These are phyloP conservation scores for Pholiota molesta DNA, from an alignment of 768 basidiomycete species.

Conservation along the genomic window DNA sequence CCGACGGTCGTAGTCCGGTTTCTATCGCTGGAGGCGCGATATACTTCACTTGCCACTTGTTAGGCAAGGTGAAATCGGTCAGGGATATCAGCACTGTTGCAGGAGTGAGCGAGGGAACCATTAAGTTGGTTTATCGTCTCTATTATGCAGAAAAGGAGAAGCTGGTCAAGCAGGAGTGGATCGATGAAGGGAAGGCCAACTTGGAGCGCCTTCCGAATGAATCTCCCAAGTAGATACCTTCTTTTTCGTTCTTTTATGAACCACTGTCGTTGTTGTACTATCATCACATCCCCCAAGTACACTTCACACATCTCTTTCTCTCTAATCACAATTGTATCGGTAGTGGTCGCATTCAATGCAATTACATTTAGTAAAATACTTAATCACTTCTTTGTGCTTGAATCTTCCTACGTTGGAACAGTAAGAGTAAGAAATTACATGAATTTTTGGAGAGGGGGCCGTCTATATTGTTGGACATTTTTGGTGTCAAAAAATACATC, in stretches of 20 bases:
- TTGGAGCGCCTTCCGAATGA: conserved; percentile 46
- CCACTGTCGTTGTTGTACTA: conserved; percentile 24
- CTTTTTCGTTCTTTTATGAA: conserved; percentile 18
- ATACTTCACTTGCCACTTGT: conserved; percentile 85
- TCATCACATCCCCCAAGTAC: conserved; percentile 6
- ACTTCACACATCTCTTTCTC: conserved; percentile 6
- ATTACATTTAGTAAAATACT: neutral
- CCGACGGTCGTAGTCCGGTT: conserved; percentile 92
- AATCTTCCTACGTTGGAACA: no score
- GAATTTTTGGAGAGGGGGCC: no score
- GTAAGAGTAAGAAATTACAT: no score
- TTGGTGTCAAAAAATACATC: no score
- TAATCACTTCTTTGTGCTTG: no score
- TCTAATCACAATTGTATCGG: conserved; percentile 19
- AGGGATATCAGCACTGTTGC: conserved; percentile 90
- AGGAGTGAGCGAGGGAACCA: conserved; percentile 94
- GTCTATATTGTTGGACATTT: no score
- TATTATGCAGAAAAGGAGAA: conserved; percentile 76
- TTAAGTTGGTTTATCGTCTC: conserved; percentile 84
- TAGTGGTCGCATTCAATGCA: conserved; percentile 24
- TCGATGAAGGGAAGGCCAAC: conserved; percentile 77
- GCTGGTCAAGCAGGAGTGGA: conserved; percentile 85
- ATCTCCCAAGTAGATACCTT: conserved; percentile 35
- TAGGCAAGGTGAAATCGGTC: conserved; percentile 74
- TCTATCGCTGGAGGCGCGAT: conserved; percentile 99